Percentiles rank a stretch among this genome's conserved stretches.
phyloP scores from a whole-genome alignment of 1,284 basidiomycete genomes.

The Lignosus rhinocerotis region DNA sequence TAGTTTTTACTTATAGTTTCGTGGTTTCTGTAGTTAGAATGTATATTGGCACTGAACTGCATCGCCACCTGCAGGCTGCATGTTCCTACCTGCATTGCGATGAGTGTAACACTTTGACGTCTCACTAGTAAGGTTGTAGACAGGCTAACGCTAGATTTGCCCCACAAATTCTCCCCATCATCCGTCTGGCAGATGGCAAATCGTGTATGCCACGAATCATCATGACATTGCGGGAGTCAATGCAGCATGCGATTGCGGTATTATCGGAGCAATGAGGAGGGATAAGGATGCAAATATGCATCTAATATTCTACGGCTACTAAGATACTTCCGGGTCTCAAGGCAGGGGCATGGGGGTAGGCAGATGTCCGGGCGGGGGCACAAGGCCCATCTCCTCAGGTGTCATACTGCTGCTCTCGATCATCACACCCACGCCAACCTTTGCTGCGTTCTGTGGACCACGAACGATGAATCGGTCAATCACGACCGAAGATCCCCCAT shows the following conservation, averaged over 20 bases:
- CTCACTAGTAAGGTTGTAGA: too few species aligned
- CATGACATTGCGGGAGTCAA: not conserved
- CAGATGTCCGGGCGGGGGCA: constrained; percentile 22
- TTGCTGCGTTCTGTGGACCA: constrained; percentile 74
- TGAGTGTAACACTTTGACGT: too few species aligned
- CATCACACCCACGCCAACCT: constrained; percentile 96
- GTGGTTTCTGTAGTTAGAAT: too few species aligned
- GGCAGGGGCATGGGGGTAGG: constrained; percentile 23
- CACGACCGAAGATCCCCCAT: not conserved
- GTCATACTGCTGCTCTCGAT: constrained; percentile 83
- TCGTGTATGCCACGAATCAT: too few species aligned
- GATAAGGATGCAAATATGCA: constrained; percentile 16
- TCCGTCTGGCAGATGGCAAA: too few species aligned
- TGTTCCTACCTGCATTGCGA: too few species aligned
- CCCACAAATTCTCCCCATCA: too few species aligned
- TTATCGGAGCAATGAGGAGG: constrained; percentile 25
- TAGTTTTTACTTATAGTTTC: too few species aligned
- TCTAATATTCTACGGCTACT: constrained; percentile 24
- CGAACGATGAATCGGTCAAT: constrained; percentile 1
- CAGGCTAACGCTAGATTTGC: too few species aligned
- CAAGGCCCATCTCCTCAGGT: constrained; percentile 78
- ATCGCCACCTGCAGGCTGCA: too few species aligned
- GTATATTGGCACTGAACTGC: too few species aligned
- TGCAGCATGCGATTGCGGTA: constrained; percentile 20
- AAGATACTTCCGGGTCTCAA: constrained; percentile 19